Conservation (phyloP, 768 basidiomycete species). For the Nidularia pulvinata region DNA sequence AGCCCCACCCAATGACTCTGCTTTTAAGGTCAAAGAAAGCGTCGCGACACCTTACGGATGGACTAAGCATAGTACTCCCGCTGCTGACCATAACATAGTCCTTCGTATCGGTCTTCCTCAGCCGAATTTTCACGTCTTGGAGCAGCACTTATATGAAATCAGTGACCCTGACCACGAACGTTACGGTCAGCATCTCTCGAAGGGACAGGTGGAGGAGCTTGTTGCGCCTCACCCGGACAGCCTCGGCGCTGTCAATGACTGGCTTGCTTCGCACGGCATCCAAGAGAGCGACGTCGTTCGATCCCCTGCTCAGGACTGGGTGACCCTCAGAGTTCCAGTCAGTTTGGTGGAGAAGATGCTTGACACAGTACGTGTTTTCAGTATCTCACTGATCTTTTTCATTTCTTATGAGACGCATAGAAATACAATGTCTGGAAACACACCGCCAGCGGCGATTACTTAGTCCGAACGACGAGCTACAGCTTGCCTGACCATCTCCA, state of each 20-base stretch:
- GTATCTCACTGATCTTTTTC: background rate
- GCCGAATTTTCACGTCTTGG: constrained; percentile 43
- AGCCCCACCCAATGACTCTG: constrained; percentile 14
- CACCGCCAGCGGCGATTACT: constrained; percentile 37
- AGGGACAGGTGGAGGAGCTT: constrained; percentile 63
- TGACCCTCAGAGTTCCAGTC: constrained; percentile 60
- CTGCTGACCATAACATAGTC: constrained; percentile 41
- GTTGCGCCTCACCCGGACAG: constrained; percentile 60
- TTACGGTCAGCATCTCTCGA: constrained; percentile 57
- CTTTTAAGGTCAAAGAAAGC: constrained; percentile 27
- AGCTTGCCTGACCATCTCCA: constrained; percentile 59
- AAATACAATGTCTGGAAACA: constrained; percentile 59
- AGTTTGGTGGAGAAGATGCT: constrained; percentile 66
- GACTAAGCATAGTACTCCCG: constrained; percentile 41
- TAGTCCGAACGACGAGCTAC: constrained; percentile 66
- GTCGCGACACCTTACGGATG: constrained; percentile 44
- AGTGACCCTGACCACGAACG: constrained; percentile 53
- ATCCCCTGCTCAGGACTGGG: constrained; percentile 69
- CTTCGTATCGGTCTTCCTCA: constrained; percentile 61
- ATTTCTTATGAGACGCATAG: constrained; percentile 19
- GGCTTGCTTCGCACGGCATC: constrained; percentile 60
- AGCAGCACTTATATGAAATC: constrained; percentile 52
- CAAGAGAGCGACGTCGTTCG: constrained; percentile 39
- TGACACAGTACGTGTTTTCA: constrained; percentile 35
- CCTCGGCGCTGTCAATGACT: constrained; percentile 53